Evolutionary conservation across 345 rosid species (phyloP).

Genomic region (Pugionium cornutum): DNA sequence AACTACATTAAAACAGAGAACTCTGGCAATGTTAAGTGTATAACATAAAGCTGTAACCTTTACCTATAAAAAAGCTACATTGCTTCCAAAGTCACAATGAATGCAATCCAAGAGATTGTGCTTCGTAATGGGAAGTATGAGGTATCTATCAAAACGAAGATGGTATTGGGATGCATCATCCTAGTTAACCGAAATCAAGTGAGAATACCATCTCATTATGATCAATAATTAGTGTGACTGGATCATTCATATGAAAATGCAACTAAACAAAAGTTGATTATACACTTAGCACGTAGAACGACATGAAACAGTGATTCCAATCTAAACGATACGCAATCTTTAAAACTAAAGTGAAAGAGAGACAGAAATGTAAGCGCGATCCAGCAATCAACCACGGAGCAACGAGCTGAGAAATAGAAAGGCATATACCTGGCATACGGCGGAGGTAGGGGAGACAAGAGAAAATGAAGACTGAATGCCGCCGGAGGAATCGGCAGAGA

Average conservation of each 20-base stretch:
- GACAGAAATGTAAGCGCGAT: background rate
- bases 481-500: slow-evolving; percentile 58
- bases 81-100: too few species aligned
- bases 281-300: too few species aligned
- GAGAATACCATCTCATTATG: background rate
- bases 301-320: background rate
- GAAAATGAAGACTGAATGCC: slow-evolving; percentile 79
- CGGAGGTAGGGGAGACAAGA: slow-evolving; percentile 65
- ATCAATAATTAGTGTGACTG: background rate
- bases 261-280: too few species aligned
- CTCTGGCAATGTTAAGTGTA: too few species aligned
- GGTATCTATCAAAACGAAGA: too few species aligned
- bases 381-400: background rate
- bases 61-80: too few species aligned
- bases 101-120: too few species aligned
- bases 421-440: slow-evolving; percentile 63
- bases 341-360: background rate
- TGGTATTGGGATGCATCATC: background rate
- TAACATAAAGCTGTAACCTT: too few species aligned
- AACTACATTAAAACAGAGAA: too few species aligned
- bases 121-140: too few species aligned
- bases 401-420: background rate
- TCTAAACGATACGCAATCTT: background rate
- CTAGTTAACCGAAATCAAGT: background rate
- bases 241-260: background rate